Evolutionary conservation across 176 grass and related monocot species (phyloP), one percentile per base, ranked within the genome.

Genomic region (Oryza australiensis): DNA sequence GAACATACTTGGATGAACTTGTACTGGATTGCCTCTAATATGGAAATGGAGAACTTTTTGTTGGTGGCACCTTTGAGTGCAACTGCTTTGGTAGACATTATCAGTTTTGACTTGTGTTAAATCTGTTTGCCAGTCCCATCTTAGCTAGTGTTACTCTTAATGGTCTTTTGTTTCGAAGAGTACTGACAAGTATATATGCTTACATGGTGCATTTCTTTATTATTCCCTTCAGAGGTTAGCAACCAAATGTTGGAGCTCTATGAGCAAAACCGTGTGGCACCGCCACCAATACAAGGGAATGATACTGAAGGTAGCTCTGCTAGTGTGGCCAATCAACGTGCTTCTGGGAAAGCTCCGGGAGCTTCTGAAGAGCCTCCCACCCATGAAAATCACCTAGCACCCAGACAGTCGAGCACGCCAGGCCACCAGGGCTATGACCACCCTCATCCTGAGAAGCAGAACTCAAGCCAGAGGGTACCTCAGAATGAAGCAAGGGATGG

Each of bases 241-340:
- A 97, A 97, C 63, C 94, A 97, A 76, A 97, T 97, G 88, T 69
- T 97, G 82, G 94, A 97, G 85, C 82, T 97, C 24, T 97, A 97
- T 28, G 93, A 95, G 84, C 90, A 95, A 77, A 95, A 90, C 51
- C 86, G 86, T 74, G 70, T 83, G 12, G 87, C 24, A 0, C 85
- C 78, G 59, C 80, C 66, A 73, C 55, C 85, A 60, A 75, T 74
- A 20, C 91, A 97, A 90, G 87, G 80, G 63, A 87, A 94, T 83
- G 82, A 87, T 72, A 88, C 82, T 57, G 88, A 97, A 64, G 83
- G 85, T 32, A 92, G 85, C 68, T 80, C 91, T 60, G 82, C 64
- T 18, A 88, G 85, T 35, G 86, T 73, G 53, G 62, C 63, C 40
- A 86, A 86, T 83, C 84, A 88, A 64, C 72, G 64, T 45, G 43